These are phyloP conservation scores for Elongisporangium undulatum DNA, from an alignment of 352 stramenopile species.

Conservation along the genomic window DNA sequence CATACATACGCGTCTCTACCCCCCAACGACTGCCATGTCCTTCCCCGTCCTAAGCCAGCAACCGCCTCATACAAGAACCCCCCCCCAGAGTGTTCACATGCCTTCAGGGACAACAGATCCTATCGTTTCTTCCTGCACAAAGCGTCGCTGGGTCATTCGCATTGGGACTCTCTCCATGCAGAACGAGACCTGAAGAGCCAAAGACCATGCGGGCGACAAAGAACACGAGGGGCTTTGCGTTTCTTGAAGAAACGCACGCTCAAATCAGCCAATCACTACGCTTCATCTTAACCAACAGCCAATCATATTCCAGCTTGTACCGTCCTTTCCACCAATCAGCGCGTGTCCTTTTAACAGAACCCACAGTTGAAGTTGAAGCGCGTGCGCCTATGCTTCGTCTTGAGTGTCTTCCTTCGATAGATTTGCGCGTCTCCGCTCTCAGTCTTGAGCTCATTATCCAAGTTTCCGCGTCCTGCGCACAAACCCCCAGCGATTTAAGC, in stretches of 20 bases:
- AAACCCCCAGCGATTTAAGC: conserved; percentile 19
- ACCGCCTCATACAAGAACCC: neutral
- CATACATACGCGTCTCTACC: no score
- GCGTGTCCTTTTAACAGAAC: conserved; percentile 19
- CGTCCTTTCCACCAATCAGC: conserved; percentile 13
- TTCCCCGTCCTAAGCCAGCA: neutral
- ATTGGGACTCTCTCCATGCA: neutral
- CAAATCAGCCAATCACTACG: neutral
- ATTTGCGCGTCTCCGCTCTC: neutral
- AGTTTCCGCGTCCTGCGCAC: conserved; percentile 31
- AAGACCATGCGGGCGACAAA: neutral
- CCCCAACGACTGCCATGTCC: neutral
- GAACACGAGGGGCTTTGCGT: neutral
- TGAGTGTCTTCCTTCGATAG: neutral
- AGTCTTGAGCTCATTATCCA: conserved; percentile 32
- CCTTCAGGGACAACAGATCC: neutral
- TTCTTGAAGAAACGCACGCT: neutral
- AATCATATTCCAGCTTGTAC: neutral
- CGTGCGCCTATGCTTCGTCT: neutral
- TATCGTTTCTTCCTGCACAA: neutral
- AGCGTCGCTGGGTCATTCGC: neutral
- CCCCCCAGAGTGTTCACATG: neutral
- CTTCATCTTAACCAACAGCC: neutral
- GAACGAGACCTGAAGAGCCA: no score
- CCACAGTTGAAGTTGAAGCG: conserved; percentile 25